These are phyloP conservation scores for Cystobasidium ongulense DNA, from an alignment of 768 basidiomycete genomes.

Conservation along the genomic window DNA sequence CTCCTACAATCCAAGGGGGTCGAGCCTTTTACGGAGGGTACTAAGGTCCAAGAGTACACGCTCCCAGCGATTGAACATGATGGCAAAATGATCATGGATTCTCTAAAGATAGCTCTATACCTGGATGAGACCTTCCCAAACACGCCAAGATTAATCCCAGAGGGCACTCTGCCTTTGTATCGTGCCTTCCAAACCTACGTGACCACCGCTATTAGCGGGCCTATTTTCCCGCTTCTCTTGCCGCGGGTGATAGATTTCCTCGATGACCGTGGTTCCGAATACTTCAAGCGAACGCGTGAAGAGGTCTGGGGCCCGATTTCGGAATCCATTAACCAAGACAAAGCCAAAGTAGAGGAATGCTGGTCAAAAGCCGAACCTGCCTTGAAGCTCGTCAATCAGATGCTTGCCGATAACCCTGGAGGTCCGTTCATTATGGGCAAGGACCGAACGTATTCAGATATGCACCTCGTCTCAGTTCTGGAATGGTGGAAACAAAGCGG, in stretches of 20 bases:
- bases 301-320: conserved; percentile 5
- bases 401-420: conserved; percentile 3
- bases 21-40: background rate
- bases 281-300: conserved; percentile 17
- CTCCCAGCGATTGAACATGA: conserved; percentile 17
- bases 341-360: conserved; percentile 4
- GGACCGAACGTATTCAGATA: background rate
- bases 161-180: background rate
- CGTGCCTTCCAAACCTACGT: background rate
- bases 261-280: conserved; percentile 18
- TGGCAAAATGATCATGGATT: conserved; percentile 25
- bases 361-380: background rate
- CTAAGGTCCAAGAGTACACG: background rate
- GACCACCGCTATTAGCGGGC: background rate
- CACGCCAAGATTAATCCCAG: conserved; percentile 4
- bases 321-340: conserved; percentile 12
- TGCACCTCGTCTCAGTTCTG: background rate
- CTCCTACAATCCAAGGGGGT: conserved; percentile 15
- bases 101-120: conserved; percentile 8
- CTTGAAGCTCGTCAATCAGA: background rate
- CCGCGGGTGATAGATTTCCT: background rate
- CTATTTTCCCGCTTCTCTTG: conserved; percentile 16
- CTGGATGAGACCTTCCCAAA: conserved; percentile 15
- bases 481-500: conserved; percentile 11
- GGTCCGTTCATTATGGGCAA: conserved; percentile 14